These are phyloP conservation scores for Fimicolochytrium jonesii DNA, from an alignment of 192 early-diverging fungal genomes.

Conservation along the genomic window DNA sequence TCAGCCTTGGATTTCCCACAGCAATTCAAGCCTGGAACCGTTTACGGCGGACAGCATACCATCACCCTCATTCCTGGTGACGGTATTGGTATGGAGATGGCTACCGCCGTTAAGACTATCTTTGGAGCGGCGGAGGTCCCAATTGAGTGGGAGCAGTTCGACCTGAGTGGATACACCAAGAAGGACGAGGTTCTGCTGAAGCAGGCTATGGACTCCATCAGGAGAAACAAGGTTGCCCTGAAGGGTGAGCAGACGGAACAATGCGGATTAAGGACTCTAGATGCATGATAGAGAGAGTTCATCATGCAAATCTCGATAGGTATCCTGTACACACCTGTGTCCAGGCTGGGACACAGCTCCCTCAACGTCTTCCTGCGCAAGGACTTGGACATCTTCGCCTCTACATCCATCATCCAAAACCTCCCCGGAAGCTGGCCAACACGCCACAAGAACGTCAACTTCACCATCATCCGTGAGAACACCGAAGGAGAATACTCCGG, in stretches of 20 bases:
- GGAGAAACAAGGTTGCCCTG: constrained; percentile 93
- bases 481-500: constrained; percentile 99
- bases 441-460: constrained; percentile 91
- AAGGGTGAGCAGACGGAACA: constrained; percentile 66
- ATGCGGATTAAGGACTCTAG: not conserved
- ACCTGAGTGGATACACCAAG: constrained; percentile 88
- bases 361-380: constrained; percentile 97
- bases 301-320: constrained; percentile 18
- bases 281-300: not conserved
- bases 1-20: no score
- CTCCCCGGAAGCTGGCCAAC: constrained; percentile 72
- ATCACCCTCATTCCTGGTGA: constrained; percentile 98
- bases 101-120: constrained; percentile 84
- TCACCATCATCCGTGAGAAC: constrained; percentile 99
- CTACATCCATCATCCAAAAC: constrained; percentile 88
- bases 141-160: constrained; percentile 96
- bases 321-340: constrained; percentile 75
- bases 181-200: constrained; percentile 75
- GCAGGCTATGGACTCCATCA: constrained; percentile 85
- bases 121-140: constrained; percentile 92
- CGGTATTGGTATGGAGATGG: constrained; percentile 94
- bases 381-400: constrained; percentile 98
- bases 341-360: constrained; percentile 81
- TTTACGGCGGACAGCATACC: constrained; percentile 92
- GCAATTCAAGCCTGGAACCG: constrained; percentile 19